Percentiles rank a stretch among this genome's conserved stretches.
phyloP scores from a whole-genome alignment of 2,329 filamentous ascomycete species.

The Apiospora marii region DNA sequence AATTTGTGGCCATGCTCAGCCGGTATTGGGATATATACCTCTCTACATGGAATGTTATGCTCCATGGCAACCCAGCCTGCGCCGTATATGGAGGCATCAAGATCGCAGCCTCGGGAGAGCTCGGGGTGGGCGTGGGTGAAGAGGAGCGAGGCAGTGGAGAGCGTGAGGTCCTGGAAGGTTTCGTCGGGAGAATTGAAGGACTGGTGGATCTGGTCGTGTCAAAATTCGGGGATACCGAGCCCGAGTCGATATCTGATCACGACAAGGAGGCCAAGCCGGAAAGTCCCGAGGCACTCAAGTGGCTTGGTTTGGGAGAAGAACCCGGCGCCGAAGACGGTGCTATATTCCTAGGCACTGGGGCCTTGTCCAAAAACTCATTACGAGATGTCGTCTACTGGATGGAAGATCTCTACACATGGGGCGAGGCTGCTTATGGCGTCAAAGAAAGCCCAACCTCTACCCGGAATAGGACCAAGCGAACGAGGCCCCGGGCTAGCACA shows the following conservation, averaged over 20 bases:
- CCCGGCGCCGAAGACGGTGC: slow-evolving; percentile 80
- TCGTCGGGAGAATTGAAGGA: slow-evolving; percentile 80
- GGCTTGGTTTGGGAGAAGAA: slow-evolving; percentile 77
- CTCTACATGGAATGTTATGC: slow-evolving; percentile 84
- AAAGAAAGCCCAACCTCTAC: slow-evolving; percentile 77
- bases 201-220: slow-evolving; percentile 89
- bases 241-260: slow-evolving; percentile 35
- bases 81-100: slow-evolving; percentile 85
- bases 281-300: slow-evolving; percentile 51
- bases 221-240: slow-evolving; percentile 69
- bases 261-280: slow-evolving; percentile 30
- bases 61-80: slow-evolving; percentile 87
- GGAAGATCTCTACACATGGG: slow-evolving; percentile 86
- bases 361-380: slow-evolving; percentile 74
- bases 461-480: slow-evolving; percentile 56
- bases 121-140: slow-evolving; percentile 93
- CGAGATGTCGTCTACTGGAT: slow-evolving; percentile 83
- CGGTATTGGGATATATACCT: slow-evolving; percentile 81
- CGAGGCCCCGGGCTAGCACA: slow-evolving; percentile 36
- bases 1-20: slow-evolving; percentile 76
- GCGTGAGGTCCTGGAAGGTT: slow-evolving; percentile 90
- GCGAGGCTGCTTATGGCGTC: slow-evolving; percentile 84
- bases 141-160: slow-evolving; percentile 95
- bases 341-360: slow-evolving; percentile 83
- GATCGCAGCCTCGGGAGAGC: slow-evolving; percentile 86